Percentiles rank a stretch among this genome's conserved stretches.
Conservation (phyloP, 2,329 filamentous ascomycete species). For the Epicoccum sorghinum region DNA sequence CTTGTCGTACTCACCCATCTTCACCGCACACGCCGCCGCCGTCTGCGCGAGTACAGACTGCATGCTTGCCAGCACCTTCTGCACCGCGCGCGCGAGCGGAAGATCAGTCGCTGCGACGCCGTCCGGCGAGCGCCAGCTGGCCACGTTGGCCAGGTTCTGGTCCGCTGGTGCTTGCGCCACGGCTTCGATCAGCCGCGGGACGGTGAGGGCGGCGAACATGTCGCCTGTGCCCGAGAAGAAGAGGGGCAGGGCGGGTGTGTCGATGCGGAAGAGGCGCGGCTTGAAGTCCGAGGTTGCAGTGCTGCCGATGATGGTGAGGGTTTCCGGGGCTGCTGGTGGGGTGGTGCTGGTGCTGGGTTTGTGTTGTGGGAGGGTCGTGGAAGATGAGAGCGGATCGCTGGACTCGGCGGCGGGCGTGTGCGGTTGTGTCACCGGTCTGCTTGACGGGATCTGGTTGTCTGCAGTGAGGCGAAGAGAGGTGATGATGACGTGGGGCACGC, state of each 20-base stretch:
- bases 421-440: slow-evolving; percentile 41
- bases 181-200: slow-evolving; percentile 86
- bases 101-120: slow-evolving; percentile 71
- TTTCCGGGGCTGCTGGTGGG: slow-evolving; percentile 19
- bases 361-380: too few species aligned
- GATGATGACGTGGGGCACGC: slow-evolving; percentile 86
- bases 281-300: slow-evolving; percentile 68
- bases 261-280: slow-evolving; percentile 85
- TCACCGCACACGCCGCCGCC: slow-evolving; percentile 43
- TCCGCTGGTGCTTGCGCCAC: slow-evolving; percentile 55
- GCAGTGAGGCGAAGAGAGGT: slow-evolving; percentile 79
- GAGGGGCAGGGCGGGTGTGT: slow-evolving; percentile 85
- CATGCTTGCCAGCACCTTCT: slow-evolving; percentile 92
- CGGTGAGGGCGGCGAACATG: slow-evolving; percentile 94
- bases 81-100: slow-evolving; percentile 80
- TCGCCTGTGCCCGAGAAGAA: slow-evolving; percentile 97
- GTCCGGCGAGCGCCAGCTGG: slow-evolving; percentile 80
- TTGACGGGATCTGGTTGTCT: slow-evolving; percentile 53
- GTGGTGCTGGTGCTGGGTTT: too few species aligned
- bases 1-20: slow-evolving; percentile 56
- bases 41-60: slow-evolving; percentile 78
- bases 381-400: neutral
- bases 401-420: slow-evolving; percentile 26
- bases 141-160: slow-evolving; percentile 56
- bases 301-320: slow-evolving; percentile 77